These are phyloP conservation scores for Breviolum minutum DNA, from an alignment of 73 alveolate species.

Conservation along the genomic window DNA sequence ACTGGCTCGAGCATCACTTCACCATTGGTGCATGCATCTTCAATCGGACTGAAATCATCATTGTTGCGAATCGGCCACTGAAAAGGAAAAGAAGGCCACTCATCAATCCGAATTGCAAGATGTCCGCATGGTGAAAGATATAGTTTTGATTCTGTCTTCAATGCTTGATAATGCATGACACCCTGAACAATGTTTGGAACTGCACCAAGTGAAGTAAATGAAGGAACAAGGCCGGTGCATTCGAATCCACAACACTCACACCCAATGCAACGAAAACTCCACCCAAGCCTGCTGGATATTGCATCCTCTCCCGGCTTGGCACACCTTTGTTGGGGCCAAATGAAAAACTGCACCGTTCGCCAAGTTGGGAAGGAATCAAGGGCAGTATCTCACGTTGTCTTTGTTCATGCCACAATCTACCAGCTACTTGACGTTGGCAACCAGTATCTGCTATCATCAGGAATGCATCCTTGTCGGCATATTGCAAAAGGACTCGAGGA, in stretches of 20 bases:
- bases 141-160: not conserved
- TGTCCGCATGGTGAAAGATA: not conserved
- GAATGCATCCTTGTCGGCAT: not conserved
- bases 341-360: not conserved
- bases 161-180: not conserved
- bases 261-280: not conserved
- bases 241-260: not conserved
- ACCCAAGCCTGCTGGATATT: constrained; percentile 32
- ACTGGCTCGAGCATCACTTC: not conserved
- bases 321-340: constrained; percentile 4
- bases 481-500: not conserved
- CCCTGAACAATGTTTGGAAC: not conserved
- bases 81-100: not conserved
- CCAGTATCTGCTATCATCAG: constrained; percentile 46
- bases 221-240: constrained; percentile 35
- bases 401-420: not conserved
- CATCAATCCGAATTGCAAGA: constrained; percentile 17
- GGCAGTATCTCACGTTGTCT: not conserved
- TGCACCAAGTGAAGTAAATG: constrained; percentile 4
- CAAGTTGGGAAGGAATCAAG: too few species aligned
- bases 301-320: not conserved
- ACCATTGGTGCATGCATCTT: not conserved
- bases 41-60: not conserved
- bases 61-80: not conserved
- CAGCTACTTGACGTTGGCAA: constrained; percentile 52